Evolutionary conservation across 2,329 filamentous ascomycete genomes (phyloP), one percentile per base, ranked within the genome.

Genomic region (Gliomastix tumulicola): DNA sequence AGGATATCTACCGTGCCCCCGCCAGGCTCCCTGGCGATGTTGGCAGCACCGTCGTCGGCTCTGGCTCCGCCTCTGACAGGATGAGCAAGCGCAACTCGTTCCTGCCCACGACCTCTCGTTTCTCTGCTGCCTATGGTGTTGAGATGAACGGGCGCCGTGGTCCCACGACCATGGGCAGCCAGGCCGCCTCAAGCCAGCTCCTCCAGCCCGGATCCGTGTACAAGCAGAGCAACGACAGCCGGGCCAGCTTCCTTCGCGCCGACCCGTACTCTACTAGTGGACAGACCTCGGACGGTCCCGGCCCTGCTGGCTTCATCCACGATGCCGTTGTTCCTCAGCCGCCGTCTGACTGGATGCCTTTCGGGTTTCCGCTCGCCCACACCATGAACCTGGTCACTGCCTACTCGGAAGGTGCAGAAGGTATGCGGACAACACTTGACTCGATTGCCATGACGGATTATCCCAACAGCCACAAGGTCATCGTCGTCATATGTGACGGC

Each of bases 371-470:
- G 12, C 69, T 98, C 46, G 92, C 89, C 32, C 92, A 98, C 61
- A 75, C 86, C 1, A 88, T 98, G 55, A 97, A 90, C 59, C 65
- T 98, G 46, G 89, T 98, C 35, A 98, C 94, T 19, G 88, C 88
- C 15, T 98, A 98, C 59, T 98, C 92, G 0, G 92, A 98, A 66
- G 92, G 92, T 46, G 87, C 84, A 45, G 84, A 94, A 41, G 92
- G 90, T 53, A 76, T 98, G 38, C 84, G 92, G 33, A 95, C 89
- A 1, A 98, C 92, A 1, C 68, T 98, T 20, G 89, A 98, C 63
- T 98, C 92, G 1, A 84, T 98, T 55, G 92, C 90, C 34, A 94
- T 87, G 63, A 98, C 92, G 4, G 94, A 98, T 60, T 98, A 98
- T 51, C 92, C 92, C 34, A 98, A 98, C 72, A 97, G 90, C 59